Evolutionary conservation across 2,329 filamentous ascomycete genomes (phyloP).

Genomic region (Cyphellophora europaea): DNA sequence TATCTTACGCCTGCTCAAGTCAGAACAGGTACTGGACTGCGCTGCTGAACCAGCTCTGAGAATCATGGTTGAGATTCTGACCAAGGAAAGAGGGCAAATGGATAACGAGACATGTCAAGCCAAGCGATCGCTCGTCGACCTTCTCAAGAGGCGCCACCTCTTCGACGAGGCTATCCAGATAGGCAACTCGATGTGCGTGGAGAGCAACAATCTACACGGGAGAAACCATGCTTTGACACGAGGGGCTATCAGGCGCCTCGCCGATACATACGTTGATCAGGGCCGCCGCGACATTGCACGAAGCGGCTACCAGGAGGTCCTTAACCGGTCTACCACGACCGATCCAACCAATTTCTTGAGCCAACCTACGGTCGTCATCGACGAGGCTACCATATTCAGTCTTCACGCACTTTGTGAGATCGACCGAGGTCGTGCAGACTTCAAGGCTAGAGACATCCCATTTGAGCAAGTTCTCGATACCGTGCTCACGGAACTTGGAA

Average conservation of each 20-base stretch:
- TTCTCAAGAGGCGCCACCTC: neutral
- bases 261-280: slow-evolving; percentile 1
- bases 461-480: neutral
- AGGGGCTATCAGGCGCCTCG: slow-evolving; percentile 1
- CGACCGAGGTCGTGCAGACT: neutral
- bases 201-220: neutral
- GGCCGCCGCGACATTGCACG: neutral
- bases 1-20: neutral
- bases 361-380: neutral
- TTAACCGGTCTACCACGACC: no score
- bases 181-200: neutral
- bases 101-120: slow-evolving; percentile 1
- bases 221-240: neutral
- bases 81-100: neutral
- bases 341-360: neutral
- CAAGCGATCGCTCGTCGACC: slow-evolving; percentile 1
- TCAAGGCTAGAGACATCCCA: neutral
- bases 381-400: slow-evolving; percentile 1
- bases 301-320: slow-evolving; percentile 1
- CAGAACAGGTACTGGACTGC: neutral
- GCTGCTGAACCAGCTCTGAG: neutral
- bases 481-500: neutral
- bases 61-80: neutral
- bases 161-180: neutral
- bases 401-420: neutral